Base-by-base conservation (phyloP, 2,329 filamentous ascomycete species). In the Aspergillus pseudoviridinutans region DNA sequence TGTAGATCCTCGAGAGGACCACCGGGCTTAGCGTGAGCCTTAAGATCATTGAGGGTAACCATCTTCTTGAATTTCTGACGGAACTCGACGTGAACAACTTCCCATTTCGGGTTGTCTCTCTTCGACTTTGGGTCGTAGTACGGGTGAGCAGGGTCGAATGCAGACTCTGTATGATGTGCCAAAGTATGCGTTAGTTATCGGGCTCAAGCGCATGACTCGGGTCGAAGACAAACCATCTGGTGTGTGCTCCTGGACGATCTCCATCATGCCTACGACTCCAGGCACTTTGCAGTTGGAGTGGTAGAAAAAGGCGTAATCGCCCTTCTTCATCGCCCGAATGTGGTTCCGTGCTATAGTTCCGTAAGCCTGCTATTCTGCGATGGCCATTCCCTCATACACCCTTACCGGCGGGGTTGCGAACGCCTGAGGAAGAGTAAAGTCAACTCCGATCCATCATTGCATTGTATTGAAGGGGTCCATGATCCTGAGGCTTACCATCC, bases 291-390 rank as follows among this genome's bases (percentile, higher is more conserved):
- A 94, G 68, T 94, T 96, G 50, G 90, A 96, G 75, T 97, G 93
- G 71, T 97, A 97, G 78, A 99, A 97, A 78, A 99, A 97, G 27
- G 92, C 92, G 32, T 92, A 81, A 70, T 99, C 94, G 52, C 92
- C 92, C 56, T 87, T 86, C 66, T 90, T 92, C 94, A 99, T 99
- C 8, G 86, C 84, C 29, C 90, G 85, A 77, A 99, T 87, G 71
- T 97, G 91, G 69, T 97, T 97, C 27, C 91, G 86, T 6, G 93
- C 93, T 75, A 72, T 54, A 41, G 9, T 46, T 24, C 42, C 20
- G 62, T 72, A 46, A 71, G 66, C 49, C 35, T 12, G 2, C 32
- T 41, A 20, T 54, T 51, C 41, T 20, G 32, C 32, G 20, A 20
- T 24, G 22, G 44, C 44, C 44, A 53, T 24, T 51, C 14, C 28